Evolutionary conservation across 139 green algal species (phyloP).

Genomic region (Closterium sp.): DNA sequence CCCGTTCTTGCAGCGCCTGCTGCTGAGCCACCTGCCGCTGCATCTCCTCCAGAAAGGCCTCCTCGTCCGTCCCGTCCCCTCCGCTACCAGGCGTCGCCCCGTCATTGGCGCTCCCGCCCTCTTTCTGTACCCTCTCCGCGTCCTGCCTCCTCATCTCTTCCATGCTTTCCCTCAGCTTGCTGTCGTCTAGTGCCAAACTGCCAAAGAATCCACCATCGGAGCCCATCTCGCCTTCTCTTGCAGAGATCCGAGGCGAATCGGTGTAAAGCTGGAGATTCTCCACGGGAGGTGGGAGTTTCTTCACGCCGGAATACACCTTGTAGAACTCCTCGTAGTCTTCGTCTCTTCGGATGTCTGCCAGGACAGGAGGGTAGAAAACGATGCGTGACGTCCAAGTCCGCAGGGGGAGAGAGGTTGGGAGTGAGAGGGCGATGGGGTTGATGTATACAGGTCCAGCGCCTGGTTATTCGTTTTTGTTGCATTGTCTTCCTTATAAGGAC

Average conservation of each 20-base stretch:
- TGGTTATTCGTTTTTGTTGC: too few relatives aligned
- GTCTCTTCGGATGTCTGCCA: constrained; percentile 42
- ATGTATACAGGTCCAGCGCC: too few relatives aligned
- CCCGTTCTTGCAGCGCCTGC: constrained; percentile 1
- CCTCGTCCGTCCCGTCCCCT: not conserved
- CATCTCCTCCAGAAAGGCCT: constrained; percentile 23
- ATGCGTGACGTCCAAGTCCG: not conserved
- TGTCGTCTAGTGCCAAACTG: not conserved
- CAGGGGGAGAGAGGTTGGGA: not conserved
- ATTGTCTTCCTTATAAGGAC: too few relatives aligned
- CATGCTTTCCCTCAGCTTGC: not conserved
- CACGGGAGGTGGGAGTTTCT: constrained; percentile 47
- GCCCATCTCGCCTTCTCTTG: not conserved
- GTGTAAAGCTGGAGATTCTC: constrained; percentile 36
- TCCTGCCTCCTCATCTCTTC: not conserved
- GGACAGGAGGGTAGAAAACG: not conserved
- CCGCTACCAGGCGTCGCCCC: not conserved
- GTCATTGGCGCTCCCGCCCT: not conserved
- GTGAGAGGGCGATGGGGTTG: too few relatives aligned
- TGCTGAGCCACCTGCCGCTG: constrained; percentile 24
- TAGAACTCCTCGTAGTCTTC: constrained; percentile 50
- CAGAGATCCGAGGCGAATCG: not conserved
- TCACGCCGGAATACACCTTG: constrained; percentile 38
- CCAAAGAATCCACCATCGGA: not conserved
- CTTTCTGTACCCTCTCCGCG: not conserved